Percentiles rank a stretch among this genome's conserved stretches.
phyloP scores from a whole-genome alignment of 495 filamentous ascomycete species.

The Hypoxylon fuscum region DNA sequence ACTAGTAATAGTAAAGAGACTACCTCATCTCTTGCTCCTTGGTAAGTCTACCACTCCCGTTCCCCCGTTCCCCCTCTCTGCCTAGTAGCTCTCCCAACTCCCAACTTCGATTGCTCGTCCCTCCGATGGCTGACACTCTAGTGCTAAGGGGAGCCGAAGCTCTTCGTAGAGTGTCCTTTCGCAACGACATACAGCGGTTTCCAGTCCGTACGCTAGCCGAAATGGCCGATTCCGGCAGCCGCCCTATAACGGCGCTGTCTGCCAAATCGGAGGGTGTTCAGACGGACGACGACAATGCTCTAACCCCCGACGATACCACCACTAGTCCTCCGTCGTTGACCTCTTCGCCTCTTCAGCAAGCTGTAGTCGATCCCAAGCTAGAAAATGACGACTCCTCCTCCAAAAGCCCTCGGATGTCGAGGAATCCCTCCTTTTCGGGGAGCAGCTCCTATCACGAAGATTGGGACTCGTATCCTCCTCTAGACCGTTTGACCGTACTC shows the following conservation, averaged over 20 bases:
- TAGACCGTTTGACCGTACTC: conserved; percentile 92
- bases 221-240: conserved; percentile 58
- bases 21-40: conserved; percentile 31
- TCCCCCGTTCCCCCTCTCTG: conserved; percentile 25
- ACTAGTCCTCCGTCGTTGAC: conserved; percentile 45
- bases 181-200: conserved; percentile 47
- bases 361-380: conserved; percentile 51
- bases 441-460: conserved; percentile 86
- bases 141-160: conserved; percentile 51
- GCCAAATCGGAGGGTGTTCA: conserved; percentile 52
- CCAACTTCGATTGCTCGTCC: neutral
- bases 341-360: conserved; percentile 52
- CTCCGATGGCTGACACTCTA: conserved; percentile 50
- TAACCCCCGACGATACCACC: conserved; percentile 53
- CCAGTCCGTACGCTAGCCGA: conserved; percentile 50
- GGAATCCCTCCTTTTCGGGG: conserved; percentile 77
- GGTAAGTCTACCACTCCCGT: conserved; percentile 23
- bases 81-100: conserved; percentile 6
- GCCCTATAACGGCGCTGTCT: conserved; percentile 39
- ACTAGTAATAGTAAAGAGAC: conserved; percentile 18
- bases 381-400: conserved; percentile 56
- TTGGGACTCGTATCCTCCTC: conserved; percentile 83
- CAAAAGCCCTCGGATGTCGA: conserved; percentile 67
- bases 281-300: conserved; percentile 54
- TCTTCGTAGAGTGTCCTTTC: conserved; percentile 50